Base-by-base conservation (phyloP, 2,329 filamentous ascomycete genomes). In the Periconia sp. region DNA sequence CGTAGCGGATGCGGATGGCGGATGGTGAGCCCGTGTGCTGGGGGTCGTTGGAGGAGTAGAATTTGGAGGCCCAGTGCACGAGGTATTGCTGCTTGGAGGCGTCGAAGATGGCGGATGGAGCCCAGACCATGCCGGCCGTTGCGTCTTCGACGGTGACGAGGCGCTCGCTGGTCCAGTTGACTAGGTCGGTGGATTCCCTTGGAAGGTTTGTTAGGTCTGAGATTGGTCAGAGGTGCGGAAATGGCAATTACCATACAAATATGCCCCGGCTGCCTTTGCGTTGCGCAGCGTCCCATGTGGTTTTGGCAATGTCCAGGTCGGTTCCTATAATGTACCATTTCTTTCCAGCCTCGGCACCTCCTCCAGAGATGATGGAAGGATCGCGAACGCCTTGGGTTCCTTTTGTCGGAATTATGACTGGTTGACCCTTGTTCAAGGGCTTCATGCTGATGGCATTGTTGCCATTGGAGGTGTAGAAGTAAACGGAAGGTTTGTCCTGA, bases 71-170 rank as follows among this genome's bases (percentile, higher is more conserved):
- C 80, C 79, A 82, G 64, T 79, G 78, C 44, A 82, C 74, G 17
- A 78, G 74, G 63, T 78, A 82, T 42, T 77, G 72, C 15, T 65
- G 61, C 60, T 78, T 76, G 1, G 69, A 65, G 0, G 74, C 69
- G 57, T 84, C 81, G 76, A 77, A 84, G 48, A 84, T 77, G 0
- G 81, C 81, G 47, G 81, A 79, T 0, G 82, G 82, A 0, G 82
- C 82, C 82, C 82, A 85, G 0, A 83, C 80, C 82, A 84, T 84
- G 3, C 82, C 82, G 0, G 81, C 82, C 3, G 75, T 79, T n/a
- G 66, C 65, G 52, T 82, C 76, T 58, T 84, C 81, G 11, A 84
- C 81, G 0, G 64, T 68, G 1, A 81, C 75, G 1, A 84, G 70
- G 6, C 79, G 69, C 61, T 83, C 80, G 13, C 70, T 69, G 11